phyloP scores from a whole-genome alignment of 2,329 filamentous ascomycete species.

The Endothia cerciana region DNA sequence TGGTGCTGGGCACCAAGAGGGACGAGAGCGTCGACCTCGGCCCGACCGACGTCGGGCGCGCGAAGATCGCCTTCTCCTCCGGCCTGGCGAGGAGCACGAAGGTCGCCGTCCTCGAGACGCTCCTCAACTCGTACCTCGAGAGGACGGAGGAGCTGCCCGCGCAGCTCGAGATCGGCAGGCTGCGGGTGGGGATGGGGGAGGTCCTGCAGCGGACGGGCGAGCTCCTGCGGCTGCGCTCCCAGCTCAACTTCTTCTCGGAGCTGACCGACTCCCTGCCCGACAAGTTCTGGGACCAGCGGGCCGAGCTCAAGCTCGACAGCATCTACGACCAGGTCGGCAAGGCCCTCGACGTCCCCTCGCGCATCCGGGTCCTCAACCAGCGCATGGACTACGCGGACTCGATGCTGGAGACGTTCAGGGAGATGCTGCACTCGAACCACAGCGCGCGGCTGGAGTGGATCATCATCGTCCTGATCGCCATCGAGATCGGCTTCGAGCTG shows the following conservation, averaged over 20 bases:
- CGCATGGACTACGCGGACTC: constrained; percentile 98
- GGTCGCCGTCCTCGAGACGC: constrained; percentile 85
- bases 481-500: constrained; percentile 90
- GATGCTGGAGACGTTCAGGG: constrained; percentile 85
- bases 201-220: constrained; percentile 94
- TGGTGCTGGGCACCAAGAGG: constrained; percentile 79
- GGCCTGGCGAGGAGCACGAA: constrained; percentile 92
- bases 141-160: constrained; percentile 82
- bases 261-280: constrained; percentile 94
- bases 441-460: constrained; percentile 89
- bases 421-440: constrained; percentile 89
- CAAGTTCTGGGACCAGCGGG: constrained; percentile 91
- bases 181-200: constrained; percentile 64
- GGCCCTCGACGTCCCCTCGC: constrained; percentile 86
- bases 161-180: constrained; percentile 63
- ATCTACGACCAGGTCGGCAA: constrained; percentile 95
- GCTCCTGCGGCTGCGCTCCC: constrained; percentile 83
- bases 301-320: constrained; percentile 86
- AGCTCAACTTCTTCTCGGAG: constrained; percentile 95
- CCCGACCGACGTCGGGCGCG: constrained; percentile 53
- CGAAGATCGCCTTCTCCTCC: constrained; percentile 96
- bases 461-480: constrained; percentile 89
- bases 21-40: constrained; percentile 47
- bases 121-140: constrained; percentile 82
- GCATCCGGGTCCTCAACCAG: constrained; percentile 90